A percentile compares a stretch with the other conserved stretches of the same genome.
Evolutionary conservation across 495 filamentous ascomycete species (phyloP).

Genomic region (Aspergillus ellipticus): DNA sequence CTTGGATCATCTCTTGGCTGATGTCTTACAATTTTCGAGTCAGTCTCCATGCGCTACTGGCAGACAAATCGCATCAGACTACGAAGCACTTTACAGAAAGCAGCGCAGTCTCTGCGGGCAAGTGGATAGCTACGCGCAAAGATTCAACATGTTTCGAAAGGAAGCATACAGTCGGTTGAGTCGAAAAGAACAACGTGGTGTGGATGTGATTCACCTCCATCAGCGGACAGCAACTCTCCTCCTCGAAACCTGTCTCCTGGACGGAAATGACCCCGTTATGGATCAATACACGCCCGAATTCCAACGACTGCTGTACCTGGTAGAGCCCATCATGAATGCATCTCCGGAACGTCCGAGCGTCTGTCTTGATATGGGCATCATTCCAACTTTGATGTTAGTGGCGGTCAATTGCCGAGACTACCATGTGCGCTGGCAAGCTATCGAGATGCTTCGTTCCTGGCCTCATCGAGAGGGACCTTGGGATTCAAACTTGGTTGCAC

Average conservation of each 20-base stretch:
- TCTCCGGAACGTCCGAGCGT: slow-evolving; percentile 15
- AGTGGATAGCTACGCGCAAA: not conserved
- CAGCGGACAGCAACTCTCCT: slow-evolving; percentile 5
- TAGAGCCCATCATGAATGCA: slow-evolving; percentile 2
- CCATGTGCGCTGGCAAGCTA: slow-evolving; percentile 32
- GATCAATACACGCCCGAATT: slow-evolving; percentile 1
- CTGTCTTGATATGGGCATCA: slow-evolving; percentile 19
- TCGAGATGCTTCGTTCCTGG: slow-evolving; percentile 28
- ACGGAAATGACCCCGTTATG: not conserved
- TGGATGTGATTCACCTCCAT: slow-evolving; percentile 16
- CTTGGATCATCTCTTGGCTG: not conserved
- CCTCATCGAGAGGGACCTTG: slow-evolving; percentile 50
- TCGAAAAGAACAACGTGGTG: slow-evolving; percentile 9
- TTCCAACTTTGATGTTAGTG: slow-evolving; percentile 43
- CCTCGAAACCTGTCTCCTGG: slow-evolving; percentile 10
- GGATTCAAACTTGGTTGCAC: slow-evolving; percentile 21
- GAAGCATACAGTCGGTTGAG: not conserved
- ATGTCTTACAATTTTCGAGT: not conserved
- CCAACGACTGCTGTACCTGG: slow-evolving; percentile 5
- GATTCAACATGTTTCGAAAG: not conserved
- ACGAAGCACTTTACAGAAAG: not conserved
- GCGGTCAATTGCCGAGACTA: slow-evolving; percentile 44
- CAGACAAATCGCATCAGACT: not conserved
- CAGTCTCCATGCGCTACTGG: not conserved
- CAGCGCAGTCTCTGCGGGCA: not conserved